Conservation (phyloP, 345 rosid species). For the Noccaea caerulescens region DNA sequence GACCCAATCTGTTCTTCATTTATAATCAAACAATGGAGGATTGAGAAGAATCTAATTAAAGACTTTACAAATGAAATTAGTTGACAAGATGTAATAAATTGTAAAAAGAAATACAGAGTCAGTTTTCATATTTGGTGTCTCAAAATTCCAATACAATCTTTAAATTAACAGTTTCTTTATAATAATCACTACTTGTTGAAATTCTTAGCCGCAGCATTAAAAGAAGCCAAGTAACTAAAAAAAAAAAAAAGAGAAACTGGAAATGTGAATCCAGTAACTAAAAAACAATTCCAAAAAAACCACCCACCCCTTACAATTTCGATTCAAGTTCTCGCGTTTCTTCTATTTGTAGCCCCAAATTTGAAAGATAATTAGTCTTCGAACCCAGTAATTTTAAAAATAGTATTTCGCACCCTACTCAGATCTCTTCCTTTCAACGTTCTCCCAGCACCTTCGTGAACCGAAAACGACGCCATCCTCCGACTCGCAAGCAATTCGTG, state of each 20-base stretch:
- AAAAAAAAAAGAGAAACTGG: neutral
- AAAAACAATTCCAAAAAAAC: conserved; percentile 12
- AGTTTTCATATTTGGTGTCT: conserved; percentile 23
- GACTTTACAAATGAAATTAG: conserved; percentile 9
- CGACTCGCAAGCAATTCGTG: conserved; percentile 83
- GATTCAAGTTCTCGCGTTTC: neutral
- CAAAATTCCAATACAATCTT: conserved; percentile 32
- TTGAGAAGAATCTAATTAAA: conserved; percentile 19
- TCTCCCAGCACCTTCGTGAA: conserved; percentile 95
- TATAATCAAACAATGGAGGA: neutral
- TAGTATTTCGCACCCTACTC: conserved; percentile 89
- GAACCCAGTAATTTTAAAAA: conserved; percentile 91
- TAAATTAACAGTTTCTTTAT: conserved; percentile 17
- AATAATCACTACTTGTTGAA: neutral
- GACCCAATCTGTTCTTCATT: neutral
- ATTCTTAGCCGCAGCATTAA: neutral
- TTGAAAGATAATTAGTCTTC: conserved; percentile 55
- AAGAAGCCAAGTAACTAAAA: neutral
- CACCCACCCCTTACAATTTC: conserved; percentile 5
- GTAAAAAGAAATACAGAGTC: conserved; percentile 14
- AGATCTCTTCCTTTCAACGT: conserved; percentile 97
- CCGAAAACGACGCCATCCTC: conserved; percentile 88
- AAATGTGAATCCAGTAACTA: conserved; percentile 11
- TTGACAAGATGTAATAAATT: neutral
- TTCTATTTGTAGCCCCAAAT: conserved; percentile 17